phyloP scores from a whole-genome alignment of 2,329 filamentous ascomycete species.

The Ceratocystis lukuohia region DNA sequence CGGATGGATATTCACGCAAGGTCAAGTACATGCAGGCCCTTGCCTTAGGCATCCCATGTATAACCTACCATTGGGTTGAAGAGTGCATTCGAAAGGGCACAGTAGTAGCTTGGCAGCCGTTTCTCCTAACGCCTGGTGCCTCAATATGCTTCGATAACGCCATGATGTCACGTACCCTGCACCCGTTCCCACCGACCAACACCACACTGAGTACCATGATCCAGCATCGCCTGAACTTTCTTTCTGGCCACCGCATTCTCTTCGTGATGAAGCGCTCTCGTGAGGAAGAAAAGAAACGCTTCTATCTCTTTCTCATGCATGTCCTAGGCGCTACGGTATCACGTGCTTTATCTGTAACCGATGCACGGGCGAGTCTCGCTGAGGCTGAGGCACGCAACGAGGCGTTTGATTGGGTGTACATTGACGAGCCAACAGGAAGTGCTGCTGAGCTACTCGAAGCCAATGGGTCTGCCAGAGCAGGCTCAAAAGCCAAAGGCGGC shows the following conservation, averaged over 20 bases:
- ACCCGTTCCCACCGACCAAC: slow-evolving; percentile 43
- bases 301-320: slow-evolving; percentile 68
- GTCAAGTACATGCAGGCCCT: slow-evolving; percentile 92
- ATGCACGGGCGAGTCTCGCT: slow-evolving; percentile 47
- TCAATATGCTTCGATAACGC: slow-evolving; percentile 65
- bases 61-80: slow-evolving; percentile 69
- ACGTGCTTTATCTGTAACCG: slow-evolving; percentile 49
- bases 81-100: slow-evolving; percentile 50
- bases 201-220: slow-evolving; percentile 47
- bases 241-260: slow-evolving; percentile 54
- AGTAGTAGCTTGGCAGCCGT: slow-evolving; percentile 63
- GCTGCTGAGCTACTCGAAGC: slow-evolving; percentile 36
- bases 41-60: slow-evolving; percentile 73
- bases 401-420: slow-evolving; percentile 65
- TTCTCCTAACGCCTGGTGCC: slow-evolving; percentile 73
- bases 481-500: background rate
- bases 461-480: slow-evolving; percentile 11
- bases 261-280: slow-evolving; percentile 53
- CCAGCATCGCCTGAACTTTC: slow-evolving; percentile 44
- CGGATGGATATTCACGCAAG: slow-evolving; percentile 73
- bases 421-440: slow-evolving; percentile 50
- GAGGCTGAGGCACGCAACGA: slow-evolving; percentile 23
- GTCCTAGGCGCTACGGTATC: slow-evolving; percentile 62
- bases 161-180: slow-evolving; percentile 58
- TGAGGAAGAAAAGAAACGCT: slow-evolving; percentile 46